Percentiles rank a stretch among this genome's conserved stretches.
phyloP scores from a whole-genome alignment of 805 yeast species.

The Groenewaldozyma tartarivorans region DNA sequence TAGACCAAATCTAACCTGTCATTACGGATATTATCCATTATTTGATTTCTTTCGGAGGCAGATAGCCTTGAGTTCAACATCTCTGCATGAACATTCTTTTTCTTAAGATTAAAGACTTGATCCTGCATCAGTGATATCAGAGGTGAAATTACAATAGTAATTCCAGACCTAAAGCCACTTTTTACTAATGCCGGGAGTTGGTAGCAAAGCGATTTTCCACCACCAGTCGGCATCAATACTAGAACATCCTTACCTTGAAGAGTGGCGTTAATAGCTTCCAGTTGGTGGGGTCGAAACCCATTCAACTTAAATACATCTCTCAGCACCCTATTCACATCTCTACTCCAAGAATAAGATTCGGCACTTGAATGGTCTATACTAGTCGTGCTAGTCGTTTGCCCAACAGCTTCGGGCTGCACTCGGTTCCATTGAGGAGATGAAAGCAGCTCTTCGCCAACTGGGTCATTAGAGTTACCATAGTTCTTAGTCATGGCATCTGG shows the following conservation, averaged over 20 bases:
- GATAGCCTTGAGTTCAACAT: constrained; percentile 77
- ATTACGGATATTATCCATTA: constrained; percentile 49
- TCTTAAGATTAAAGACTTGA: constrained; percentile 74
- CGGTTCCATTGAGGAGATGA: constrained; percentile 1
- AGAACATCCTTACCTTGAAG: constrained; percentile 75
- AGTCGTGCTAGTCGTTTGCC: too few species aligned
- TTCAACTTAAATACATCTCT: constrained; percentile 50
- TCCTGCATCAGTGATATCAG: constrained; percentile 95
- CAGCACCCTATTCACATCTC: constrained; percentile 54
- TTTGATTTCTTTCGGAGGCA: constrained; percentile 50
- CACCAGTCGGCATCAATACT: constrained; percentile 98
- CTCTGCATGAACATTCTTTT: constrained; percentile 65
- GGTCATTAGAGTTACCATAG: too few species aligned
- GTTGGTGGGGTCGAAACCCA: constrained; percentile 71
- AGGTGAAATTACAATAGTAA: constrained; percentile 89
- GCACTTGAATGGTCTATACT: neutral
- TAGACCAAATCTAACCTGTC: constrained; percentile 73
- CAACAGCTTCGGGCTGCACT: neutral
- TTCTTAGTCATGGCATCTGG: too few species aligned
- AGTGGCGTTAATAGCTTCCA: constrained; percentile 74
- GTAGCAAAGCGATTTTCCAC: constrained; percentile 93
- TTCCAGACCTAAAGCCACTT: constrained; percentile 63
- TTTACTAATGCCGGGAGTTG: constrained; percentile 86
- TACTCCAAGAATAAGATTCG: constrained; percentile 44
- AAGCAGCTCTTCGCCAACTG: too few species aligned